Evolutionary conservation across 768 basidiomycete genomes (phyloP), one percentile per base, ranked within the genome.

Genomic region (Ephemerocybe angulata): DNA sequence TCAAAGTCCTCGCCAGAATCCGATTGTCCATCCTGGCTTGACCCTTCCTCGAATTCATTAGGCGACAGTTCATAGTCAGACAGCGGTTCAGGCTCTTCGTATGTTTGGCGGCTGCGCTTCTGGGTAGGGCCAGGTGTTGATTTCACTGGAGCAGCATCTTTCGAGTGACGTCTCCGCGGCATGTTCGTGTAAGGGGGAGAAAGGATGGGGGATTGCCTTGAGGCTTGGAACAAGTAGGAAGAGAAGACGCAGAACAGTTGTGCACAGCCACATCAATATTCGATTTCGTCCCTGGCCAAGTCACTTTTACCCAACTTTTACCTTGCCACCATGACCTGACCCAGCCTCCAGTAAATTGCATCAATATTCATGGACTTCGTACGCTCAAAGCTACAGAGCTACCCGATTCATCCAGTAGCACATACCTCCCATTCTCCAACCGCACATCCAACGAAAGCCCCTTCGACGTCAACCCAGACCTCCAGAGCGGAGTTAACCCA

Each of bases 401-500:
- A 13, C 54, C 52, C n/a, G 48, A 27, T 38, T 63, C 58, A 38
- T 67, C 59, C 38, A 81, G 53, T 27, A 83, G 58, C 22, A 86
- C 76, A 70, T 86, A 88, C 24, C 73, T 76, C 31, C 84, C 86
- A 57, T 79, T 70, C 53, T 83, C 76, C 42, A 87, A 60, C 50
- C 63, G 68, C 1, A 87, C 78, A 65, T 87, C 86, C 47, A 88
- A 60, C 1, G 83, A 80, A 27, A 89, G 65, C 4, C 85, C 86
- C 56, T 75, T 71, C 3, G 85, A 81, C 15, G 74, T 70, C 3
- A 67, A 60, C 0, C 79, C 79, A 1, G 76, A 63, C 58, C 81
- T 75, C 85, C 85, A 87, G 28, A 79, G 62, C 0, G 86, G 86
- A 8, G 81, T 84, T 33, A 87, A 55, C 1, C 87, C 87, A 58